Evolutionary conservation across 2,329 filamentous ascomycete species (phyloP), one percentile per base, ranked within the genome.

Genomic region (Acephala macrosclerotiorum): DNA sequence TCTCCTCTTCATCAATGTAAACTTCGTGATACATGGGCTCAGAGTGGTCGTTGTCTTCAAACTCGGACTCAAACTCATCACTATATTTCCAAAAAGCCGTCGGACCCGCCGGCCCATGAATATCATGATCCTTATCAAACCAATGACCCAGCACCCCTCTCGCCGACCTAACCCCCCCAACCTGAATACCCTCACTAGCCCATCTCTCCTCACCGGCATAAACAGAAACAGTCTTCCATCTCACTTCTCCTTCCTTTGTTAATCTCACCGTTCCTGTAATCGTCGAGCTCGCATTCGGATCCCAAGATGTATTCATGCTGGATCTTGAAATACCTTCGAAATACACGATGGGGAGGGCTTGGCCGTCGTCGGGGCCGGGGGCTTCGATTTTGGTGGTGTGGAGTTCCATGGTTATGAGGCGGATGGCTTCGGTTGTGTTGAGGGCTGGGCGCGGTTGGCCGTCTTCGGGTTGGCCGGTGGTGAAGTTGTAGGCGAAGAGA

Each of bases 11-110:
- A 16, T 64, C 67, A 33, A 33, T 33, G 1, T 61, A 8, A 9
- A 29, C 38, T 35, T 59, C 29, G 9, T 63, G 47, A 51, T 60
- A 47, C 42, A 20, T 61, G 22, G 18, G 38, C 47, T 59, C 53
- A 11, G 20, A 12, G 4, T 61, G n/a, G 20, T 55, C 60, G 22
- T 40, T 33, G 33, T 29, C 42, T 6, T 40, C 40, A 8, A 49
- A 42, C 29, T 60, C 56, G 51, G 65, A 64, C 18, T 67, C 61
- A 26, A 73, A 67, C n/a, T 71, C 66, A 56, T 91, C 87, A 51
- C 82, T 85, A 12, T 89, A 81, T 78, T 94, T 94, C 91, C 91
- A 95, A 73, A 92, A 93, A 0, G 89, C 89, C 1, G 89, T 92
- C 1, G 91, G 91, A 0, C 91, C 91, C 1, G 85, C 90, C 0